These are phyloP conservation scores for Diplodia sapinea DNA, from an alignment of 2,329 filamentous ascomycete genomes.

Conservation along the genomic window DNA sequence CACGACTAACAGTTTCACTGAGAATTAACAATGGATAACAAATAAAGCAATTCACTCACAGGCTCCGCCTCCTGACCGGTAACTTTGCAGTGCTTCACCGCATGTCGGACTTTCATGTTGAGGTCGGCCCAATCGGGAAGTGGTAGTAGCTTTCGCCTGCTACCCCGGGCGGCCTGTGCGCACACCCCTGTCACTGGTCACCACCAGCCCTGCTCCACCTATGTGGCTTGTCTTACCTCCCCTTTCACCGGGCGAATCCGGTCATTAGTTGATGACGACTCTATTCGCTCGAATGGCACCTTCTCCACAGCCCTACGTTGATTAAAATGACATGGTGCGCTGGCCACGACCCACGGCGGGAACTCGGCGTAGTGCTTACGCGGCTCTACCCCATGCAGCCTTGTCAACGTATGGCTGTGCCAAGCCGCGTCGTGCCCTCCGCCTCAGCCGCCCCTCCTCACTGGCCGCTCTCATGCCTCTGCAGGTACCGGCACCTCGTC, in stretches of 20 bases:
- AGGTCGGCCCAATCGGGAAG: not conserved
- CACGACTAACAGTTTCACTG: not conserved
- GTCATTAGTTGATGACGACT: slow-evolving; percentile 21
- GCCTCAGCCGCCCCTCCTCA: not conserved
- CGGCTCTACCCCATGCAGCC: slow-evolving; percentile 27
- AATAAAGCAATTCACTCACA: not conserved
- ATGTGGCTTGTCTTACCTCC: slow-evolving; percentile 6
- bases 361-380: slow-evolving; percentile 29
- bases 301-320: slow-evolving; percentile 26
- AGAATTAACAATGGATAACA: not conserved
- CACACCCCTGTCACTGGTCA: slow-evolving; percentile 1
- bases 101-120: not conserved
- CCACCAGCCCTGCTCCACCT: not conserved
- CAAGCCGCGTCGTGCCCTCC: slow-evolving; percentile 11
- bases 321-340: slow-evolving; percentile 16
- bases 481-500: slow-evolving; percentile 10
- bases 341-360: slow-evolving; percentile 12
- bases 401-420: slow-evolving; percentile 10
- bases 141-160: slow-evolving; percentile 9
- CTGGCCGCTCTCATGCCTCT: not conserved
- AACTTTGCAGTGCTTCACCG: not conserved
- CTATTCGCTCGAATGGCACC: slow-evolving; percentile 15
- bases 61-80: not conserved
- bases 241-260: slow-evolving; percentile 4
- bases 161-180: slow-evolving; percentile 12